These are phyloP conservation scores for Nematocida sp. DNA, from an alignment of 371 early-diverging fungal genomes.

Conservation along the genomic window DNA sequence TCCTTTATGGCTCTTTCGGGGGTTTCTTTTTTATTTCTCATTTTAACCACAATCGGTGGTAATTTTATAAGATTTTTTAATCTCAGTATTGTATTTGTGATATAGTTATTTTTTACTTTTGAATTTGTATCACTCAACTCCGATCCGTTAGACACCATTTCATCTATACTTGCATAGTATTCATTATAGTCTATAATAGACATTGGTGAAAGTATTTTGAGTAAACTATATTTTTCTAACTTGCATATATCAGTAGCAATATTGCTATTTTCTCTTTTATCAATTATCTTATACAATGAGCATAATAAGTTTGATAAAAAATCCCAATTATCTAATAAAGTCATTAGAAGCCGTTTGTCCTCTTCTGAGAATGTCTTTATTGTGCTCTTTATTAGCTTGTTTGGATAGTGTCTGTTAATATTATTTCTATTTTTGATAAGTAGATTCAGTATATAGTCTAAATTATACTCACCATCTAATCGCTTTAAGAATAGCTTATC, in stretches of 20 bases:
- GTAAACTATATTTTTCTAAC: no score
- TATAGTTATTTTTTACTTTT: no score
- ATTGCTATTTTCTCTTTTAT: background rate
- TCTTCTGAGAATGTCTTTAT: background rate
- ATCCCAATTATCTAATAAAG: background rate
- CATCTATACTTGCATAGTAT: no score
- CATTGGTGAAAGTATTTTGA: no score
- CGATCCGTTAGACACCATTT: no score
- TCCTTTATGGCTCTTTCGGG: no score
- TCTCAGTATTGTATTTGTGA: no score
- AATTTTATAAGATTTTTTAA: no score
- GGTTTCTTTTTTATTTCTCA: no score
- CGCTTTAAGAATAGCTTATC: background rate
- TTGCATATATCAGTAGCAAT: background rate
- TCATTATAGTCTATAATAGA: no score
- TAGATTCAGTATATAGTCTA: background rate
- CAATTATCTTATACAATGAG: background rate
- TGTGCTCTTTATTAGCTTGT: background rate
- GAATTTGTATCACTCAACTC: no score
- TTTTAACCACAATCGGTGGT: no score
- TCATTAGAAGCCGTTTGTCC: background rate
- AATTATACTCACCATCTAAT: background rate
- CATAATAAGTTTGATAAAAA: background rate
- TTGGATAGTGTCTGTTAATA: background rate
- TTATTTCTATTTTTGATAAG: constrained; percentile 5